Base-by-base conservation (phyloP, 257 asterid species). In the Scutellaria baicalensis region DNA sequence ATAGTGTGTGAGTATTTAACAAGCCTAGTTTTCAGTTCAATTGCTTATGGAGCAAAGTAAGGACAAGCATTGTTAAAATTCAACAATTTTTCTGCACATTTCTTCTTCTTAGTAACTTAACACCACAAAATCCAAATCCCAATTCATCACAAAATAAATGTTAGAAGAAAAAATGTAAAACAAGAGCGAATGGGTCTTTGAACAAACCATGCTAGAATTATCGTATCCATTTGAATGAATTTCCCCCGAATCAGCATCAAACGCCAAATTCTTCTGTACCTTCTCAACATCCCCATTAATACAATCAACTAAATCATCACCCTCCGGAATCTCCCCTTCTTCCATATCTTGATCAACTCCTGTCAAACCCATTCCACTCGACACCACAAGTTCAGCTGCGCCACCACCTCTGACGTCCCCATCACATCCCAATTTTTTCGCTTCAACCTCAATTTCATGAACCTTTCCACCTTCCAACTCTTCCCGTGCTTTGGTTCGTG, bases 291-390 rank as follows among this genome's bases (percentile, higher is more conserved):
- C 75, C 31, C 59, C 82, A 31, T 66, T 16, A 54, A 60, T 69
- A 23, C 12, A 62, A 71, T 17, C 68, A 52, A 27, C 73, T 59
- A 66, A 62, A 27, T 75, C 86, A 64, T 72, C 90, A 43, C 86
- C 96, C 74, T 90, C 98, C 72, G 91, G 64, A 72, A 93, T 93
- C 81, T 93, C 98, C 13, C 98, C 98, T 85, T 93, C 98, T 81
- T 93, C 98, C 95, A 91, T 87, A 61, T 93, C 96, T 70, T 89
- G 91, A 90, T 87, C 87, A 31, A 86, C 80, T 69, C 84, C 89
- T 8, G 48, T 39, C 12, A 81, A 71, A 13, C 73, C 80, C 62
- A 79, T 57, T 38, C 77, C 86, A 20, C 35, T 68, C 65, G 60
- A 51, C 57, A 75, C 85, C 71, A 69, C 35, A 42, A 66, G 76